phyloP scores from a whole-genome alignment of 2,329 filamentous ascomycete species.

The Leptographium wingfieldii region DNA sequence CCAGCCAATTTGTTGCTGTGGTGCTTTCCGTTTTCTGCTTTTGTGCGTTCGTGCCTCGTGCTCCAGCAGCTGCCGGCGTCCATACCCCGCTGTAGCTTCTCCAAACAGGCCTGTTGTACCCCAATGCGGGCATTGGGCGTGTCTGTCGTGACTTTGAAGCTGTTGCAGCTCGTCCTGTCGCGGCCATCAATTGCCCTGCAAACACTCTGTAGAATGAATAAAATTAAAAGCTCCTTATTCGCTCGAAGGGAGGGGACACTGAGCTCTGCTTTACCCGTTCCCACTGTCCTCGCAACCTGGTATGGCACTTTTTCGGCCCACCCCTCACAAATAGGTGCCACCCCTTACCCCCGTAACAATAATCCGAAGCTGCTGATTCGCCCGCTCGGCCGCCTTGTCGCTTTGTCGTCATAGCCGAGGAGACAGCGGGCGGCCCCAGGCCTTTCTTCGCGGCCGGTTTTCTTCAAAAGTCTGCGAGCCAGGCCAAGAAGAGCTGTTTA shows the following conservation, averaged over 20 bases:
- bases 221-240: not conserved
- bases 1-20: constrained; percentile 2
- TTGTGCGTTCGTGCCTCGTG: not conserved
- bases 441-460: not conserved
- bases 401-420: constrained; percentile 19
- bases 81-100: not conserved
- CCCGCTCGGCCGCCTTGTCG: constrained; percentile 12
- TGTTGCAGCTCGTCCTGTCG: not conserved
- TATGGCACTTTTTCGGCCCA: constrained; percentile 1
- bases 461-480: constrained; percentile 12
- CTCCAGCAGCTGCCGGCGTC: not conserved
- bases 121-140: not conserved
- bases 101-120: not conserved
- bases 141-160: not conserved
- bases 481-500: constrained; percentile 12
- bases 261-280: not conserved
- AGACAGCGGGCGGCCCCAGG: constrained; percentile 6
- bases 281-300: not conserved
- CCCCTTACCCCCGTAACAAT: constrained; percentile 9
- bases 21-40: not conserved
- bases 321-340: not conserved
- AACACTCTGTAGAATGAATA: no score
- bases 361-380: constrained; percentile 17
- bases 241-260: not conserved
- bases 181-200: not conserved